Evolutionary conservation across 225 moss, liverwort and hornwort genomes (phyloP), one percentile per base, ranked within the genome.

Genomic region (Straminergon stramineum): DNA sequence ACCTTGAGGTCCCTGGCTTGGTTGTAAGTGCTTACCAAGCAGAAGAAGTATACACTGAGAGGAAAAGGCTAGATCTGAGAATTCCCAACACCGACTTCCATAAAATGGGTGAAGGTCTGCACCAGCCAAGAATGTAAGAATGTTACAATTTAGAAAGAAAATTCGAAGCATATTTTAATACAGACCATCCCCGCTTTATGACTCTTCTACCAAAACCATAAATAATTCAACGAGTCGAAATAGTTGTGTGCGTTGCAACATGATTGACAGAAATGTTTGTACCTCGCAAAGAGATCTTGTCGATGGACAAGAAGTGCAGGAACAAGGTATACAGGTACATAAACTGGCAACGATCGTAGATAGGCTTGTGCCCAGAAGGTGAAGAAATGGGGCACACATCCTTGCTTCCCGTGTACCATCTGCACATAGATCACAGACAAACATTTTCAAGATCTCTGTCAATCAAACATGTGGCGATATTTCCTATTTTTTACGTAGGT

Each of bases 291-390:
- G 57, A 99, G 97, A 67, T 90, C 96, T 91, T 92, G 92, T 65
- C 99, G 96, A 92, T 99, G 99, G 93, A 99, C 99, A 88, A 99
- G 94, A 90, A 99, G 95, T 56, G 99, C 96, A 91, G 97, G 97
- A 82, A 97, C 99, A 80, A 99, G 91, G 89, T 99, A 97, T 16
- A 99, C 97, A 74, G 99, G 99, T 57, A 96, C 85, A 88, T 99
- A 99, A 68, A 99, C 99, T 77, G 99, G 97, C 86, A 99, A 89
- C 28, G 99, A 94, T 86, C 99, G 93, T 43, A 99, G 89, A 91
- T 99, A 99, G 81, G 99, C 91, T 75, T 87, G 91, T 87, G 80
- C 89, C 92, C 96, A 88, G 87, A 95, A 99, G 32, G 95, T 92
- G 84, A 99, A 91, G 86, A 96, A 83, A 92, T 99, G 99, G 51